These are phyloP conservation scores for Musa schizocarpa DNA, from an alignment of 176 grass and related monocot genomes.

Conservation along the genomic window DNA sequence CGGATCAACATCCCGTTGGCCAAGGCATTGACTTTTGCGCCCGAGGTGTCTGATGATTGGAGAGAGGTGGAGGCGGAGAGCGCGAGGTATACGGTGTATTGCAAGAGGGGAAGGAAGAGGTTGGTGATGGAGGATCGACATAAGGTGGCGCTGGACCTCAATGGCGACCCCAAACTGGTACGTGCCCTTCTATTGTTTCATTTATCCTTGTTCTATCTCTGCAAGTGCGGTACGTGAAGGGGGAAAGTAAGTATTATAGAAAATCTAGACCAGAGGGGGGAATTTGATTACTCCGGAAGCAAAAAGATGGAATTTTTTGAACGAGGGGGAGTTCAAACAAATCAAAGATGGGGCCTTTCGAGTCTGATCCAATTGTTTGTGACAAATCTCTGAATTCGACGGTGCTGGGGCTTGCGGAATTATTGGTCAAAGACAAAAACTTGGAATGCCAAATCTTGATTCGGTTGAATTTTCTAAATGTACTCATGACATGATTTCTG, in stretches of 20 bases:
- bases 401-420: too few species aligned
- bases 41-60: constrained; percentile 35
- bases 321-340: too few species aligned
- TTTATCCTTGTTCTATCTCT: background rate
- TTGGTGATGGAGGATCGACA: constrained; percentile 89
- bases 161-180: constrained; percentile 67
- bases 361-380: too few species aligned
- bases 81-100: constrained; percentile 58
- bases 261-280: background rate
- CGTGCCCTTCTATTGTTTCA: background rate
- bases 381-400: too few species aligned
- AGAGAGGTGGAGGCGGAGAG: constrained; percentile 61
- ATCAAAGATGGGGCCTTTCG: too few species aligned
- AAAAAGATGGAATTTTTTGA: too few species aligned
- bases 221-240: too few species aligned
- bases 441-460: too few species aligned
- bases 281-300: too few species aligned
- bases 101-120: constrained; percentile 76
- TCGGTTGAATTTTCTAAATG: background rate
- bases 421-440: too few species aligned
- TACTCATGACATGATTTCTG: background rate
- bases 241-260: too few species aligned
- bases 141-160: constrained; percentile 49
- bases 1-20: constrained; percentile 47
- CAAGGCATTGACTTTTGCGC: constrained; percentile 3